Base-by-base conservation (phyloP, 306 rosid genomes). In the Spatholobus suberectus region DNA sequence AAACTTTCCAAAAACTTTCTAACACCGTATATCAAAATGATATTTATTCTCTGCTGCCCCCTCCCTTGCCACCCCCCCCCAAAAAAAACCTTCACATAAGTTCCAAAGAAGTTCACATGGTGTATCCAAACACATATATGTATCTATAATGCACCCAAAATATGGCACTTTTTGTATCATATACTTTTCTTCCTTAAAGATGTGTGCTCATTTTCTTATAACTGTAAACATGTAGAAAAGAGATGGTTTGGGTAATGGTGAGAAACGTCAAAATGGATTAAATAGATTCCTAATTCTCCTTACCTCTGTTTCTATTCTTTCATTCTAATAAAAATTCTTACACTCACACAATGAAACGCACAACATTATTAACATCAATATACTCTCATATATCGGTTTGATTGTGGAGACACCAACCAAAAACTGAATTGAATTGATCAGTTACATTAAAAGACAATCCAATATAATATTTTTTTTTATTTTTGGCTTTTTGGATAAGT, bases 281-380 rank as follows among this genome's bases (percentile, higher is more conserved):
- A 54, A 55, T 55, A 55, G 2, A 55, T 32, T 24, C 12, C 29
- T 27, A 12, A 34, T 70, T 54, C 70, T 27, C 38, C 34, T 35
- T 62, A 62, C 27, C 57, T 57, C 18, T 47, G 18, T 18, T 66
- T 74, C 37, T 75, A 40, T 66, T 47, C 57, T 73, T 62, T 73
- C 38, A 14, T 34, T 65, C 59, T 10, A 51, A 51, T 12, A 43
- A 77, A 77, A 57, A 35, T 14, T 58, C 15, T 18, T 34, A n/a
- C n/a, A n/a, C n/a, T n/a, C n/a, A n/a, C n/a, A n/a, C n/a, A n/a
- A n/a, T n/a, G n/a, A n/a, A n/a, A n/a, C n/a, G n/a, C n/a, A n/a
- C n/a, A n/a, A n/a, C n/a, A n/a, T n/a, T n/a, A n/a, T n/a, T n/a
- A n/a, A n/a, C n/a, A n/a, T n/a, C n/a, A n/a, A n/a, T n/a, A n/a